Evolutionary conservation across 1,139 yeast genomes (phyloP), one percentile per base, ranked within the genome.

Genomic region (Candida sp.): DNA sequence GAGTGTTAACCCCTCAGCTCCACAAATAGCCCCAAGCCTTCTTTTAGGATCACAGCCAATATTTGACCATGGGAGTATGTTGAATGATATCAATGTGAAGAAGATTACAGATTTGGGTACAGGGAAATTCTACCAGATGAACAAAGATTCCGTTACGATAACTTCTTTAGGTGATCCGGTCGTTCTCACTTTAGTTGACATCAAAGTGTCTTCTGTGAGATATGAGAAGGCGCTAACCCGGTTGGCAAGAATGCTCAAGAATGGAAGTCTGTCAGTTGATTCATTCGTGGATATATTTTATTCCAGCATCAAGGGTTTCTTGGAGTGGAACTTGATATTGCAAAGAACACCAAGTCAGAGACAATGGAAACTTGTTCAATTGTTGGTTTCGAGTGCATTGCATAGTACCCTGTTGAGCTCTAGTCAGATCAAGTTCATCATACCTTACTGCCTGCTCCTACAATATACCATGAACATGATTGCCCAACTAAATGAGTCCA

Each of bases 271-370:
- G 12, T 42, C 23, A 17, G 38, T 43, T 22, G 52, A 56, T 1
- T 23, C 43, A 2, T 4, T 49, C 7, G 28, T 48, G 3, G 49
- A 53, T 0, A 66, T 61, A 23, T 41, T 68, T 3, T 62, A 63
- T 33, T 50, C 54, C 0, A 60, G 69, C 3, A 40, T 73, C 2
- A 58, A 62, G 32, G 62, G 61, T 0, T 45, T 75, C 6, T 57
- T 71, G 4, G 61, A 63, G 45, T 77, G 81, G 81, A 51, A 57
- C 31, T 58, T 77, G 32, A 66, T 70, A 8, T 27, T 65, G 3
- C 79, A 75, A 50, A 68, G 66, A 38, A 50, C 57, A 3, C 67
- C 75, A 11, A 43, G 60, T 3, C 61, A 57, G 4, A 46, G 47
- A 42, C 54, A 56, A 38, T 63, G 63, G 63, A 58, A 49, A 25